These are phyloP conservation scores for Protea cynaroides DNA, from an alignment of 164 flowering plant genomes.

Conservation along the genomic window DNA sequence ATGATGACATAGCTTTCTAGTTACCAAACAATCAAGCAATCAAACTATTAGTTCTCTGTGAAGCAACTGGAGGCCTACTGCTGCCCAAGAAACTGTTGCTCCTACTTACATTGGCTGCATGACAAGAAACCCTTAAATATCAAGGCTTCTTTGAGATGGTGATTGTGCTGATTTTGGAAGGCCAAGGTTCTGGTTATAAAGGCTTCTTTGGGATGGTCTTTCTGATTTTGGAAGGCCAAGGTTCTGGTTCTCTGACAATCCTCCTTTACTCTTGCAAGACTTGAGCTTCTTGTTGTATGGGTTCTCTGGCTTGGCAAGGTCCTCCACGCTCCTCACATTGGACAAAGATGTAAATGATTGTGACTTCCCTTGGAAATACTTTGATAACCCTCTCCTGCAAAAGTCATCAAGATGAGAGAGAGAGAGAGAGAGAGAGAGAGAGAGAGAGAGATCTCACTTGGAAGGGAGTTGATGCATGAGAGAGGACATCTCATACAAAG, in stretches of 20 bases:
- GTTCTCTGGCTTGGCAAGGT: slow-evolving; percentile 37
- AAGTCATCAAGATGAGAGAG: neutral
- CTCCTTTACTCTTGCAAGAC: slow-evolving; percentile 27
- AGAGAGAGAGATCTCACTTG: slow-evolving; percentile 8
- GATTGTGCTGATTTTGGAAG: slow-evolving; percentile 9
- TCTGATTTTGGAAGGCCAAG: neutral
- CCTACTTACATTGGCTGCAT: slow-evolving; percentile 14
- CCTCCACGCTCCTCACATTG: slow-evolving; percentile 29
- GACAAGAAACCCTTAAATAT: slow-evolving; percentile 12
- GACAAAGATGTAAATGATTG: slow-evolving; percentile 38
- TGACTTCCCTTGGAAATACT: slow-evolving; percentile 39
- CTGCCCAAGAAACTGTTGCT: slow-evolving; percentile 13
- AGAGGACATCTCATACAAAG: slow-evolving; percentile 25
- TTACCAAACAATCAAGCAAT: slow-evolving; percentile 17
- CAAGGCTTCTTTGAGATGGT: slow-evolving; percentile 13
- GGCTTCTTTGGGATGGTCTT: slow-evolving; percentile 16
- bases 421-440: neutral
- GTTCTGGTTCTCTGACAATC: slow-evolving; percentile 4
- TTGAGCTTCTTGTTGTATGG: slow-evolving; percentile 32
- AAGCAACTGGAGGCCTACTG: slow-evolving; percentile 19
- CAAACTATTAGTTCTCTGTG: slow-evolving; percentile 18
- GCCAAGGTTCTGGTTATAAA: neutral
- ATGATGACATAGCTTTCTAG: no score
- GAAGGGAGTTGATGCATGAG: slow-evolving; percentile 18
- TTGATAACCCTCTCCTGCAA: slow-evolving; percentile 42